Percentiles rank a stretch among this genome's conserved stretches.
These are phyloP conservation scores for Ulota crispa DNA, from an alignment of 225 moss, liverwort and hornwort genomes.

Conservation along the genomic window DNA sequence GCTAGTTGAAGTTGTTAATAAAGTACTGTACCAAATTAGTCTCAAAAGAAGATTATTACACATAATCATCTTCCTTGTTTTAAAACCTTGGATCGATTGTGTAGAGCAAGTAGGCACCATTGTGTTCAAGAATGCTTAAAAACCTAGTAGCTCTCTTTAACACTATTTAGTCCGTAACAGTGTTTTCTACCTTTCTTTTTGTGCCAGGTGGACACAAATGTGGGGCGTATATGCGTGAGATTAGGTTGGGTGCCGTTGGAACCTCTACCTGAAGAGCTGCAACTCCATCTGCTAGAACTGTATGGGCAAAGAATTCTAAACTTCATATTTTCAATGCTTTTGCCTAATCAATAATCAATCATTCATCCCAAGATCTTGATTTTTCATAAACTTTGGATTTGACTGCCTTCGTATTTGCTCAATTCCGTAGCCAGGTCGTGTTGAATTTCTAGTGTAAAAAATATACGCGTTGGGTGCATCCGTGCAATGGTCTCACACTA, in stretches of 20 bases:
- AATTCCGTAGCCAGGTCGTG: too few species aligned
- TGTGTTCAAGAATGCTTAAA: neutral
- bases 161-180: neutral
- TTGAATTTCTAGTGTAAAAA: too few species aligned
- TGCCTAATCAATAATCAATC: neutral
- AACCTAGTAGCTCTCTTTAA: too few species aligned
- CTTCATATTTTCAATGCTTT: neutral
- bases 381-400: neutral
- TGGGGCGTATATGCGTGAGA: conserved; percentile 93
- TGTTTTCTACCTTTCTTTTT: neutral
- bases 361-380: neutral
- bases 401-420: neutral
- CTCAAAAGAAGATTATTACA: too few species aligned
- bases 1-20: too few species aligned
- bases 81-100: too few species aligned
- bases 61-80: too few species aligned
- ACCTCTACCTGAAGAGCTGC: conserved; percentile 72
- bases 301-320: conserved; percentile 34
- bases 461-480: too few species aligned
- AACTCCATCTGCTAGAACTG: conserved; percentile 83
- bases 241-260: conserved; percentile 97
- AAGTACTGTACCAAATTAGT: too few species aligned
- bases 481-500: too few species aligned
- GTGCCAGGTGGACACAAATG: conserved; percentile 91
- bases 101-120: too few species aligned